Percentiles rank a stretch among this genome's conserved stretches.
phyloP scores from a whole-genome alignment of 805 yeast species.

The Metschnikowia santaceciliae region DNA sequence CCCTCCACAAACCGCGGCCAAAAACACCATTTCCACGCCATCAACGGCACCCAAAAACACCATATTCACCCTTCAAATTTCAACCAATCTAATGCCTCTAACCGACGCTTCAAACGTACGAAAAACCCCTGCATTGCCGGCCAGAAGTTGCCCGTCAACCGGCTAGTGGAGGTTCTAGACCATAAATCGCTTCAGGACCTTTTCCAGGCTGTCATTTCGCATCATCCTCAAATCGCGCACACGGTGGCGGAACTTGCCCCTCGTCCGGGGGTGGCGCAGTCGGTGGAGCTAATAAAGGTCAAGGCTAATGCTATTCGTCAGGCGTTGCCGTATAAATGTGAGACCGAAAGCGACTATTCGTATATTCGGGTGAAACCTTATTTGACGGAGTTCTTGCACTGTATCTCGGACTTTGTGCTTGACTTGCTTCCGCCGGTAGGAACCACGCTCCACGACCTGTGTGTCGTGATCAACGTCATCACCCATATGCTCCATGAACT shows the following conservation, averaged over 20 bases:
- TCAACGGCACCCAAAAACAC: neutral
- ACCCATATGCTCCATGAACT: slow-evolving; percentile 56
- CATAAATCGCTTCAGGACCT: slow-evolving; percentile 50
- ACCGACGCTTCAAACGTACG: slow-evolving; percentile 22
- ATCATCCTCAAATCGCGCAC: slow-evolving; percentile 58
- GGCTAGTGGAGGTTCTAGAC: slow-evolving; percentile 69
- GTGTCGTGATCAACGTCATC: slow-evolving; percentile 61
- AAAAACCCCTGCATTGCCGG: slow-evolving; percentile 49
- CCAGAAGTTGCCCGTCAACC: slow-evolving; percentile 54
- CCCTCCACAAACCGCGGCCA: neutral
- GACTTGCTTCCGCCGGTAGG: slow-evolving; percentile 72
- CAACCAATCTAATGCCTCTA: neutral
- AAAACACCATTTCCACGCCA: neutral
- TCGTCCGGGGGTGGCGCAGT: slow-evolving; percentile 49
- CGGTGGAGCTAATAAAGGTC: slow-evolving; percentile 45
- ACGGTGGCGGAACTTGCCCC: slow-evolving; percentile 55
- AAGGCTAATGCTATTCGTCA: slow-evolving; percentile 44
- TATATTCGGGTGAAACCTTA: slow-evolving; percentile 66
- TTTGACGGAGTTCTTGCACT: slow-evolving; percentile 64
- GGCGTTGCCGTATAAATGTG: slow-evolving; percentile 73
- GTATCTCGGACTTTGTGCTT: slow-evolving; percentile 70
- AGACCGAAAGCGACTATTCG: slow-evolving; percentile 68
- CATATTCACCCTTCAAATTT: slow-evolving; percentile 1
- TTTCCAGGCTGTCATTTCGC: slow-evolving; percentile 48
- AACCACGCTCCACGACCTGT: slow-evolving; percentile 46